phyloP scores from a whole-genome alignment of 768 basidiomycete genomes.

The Daedalea quercina region DNA sequence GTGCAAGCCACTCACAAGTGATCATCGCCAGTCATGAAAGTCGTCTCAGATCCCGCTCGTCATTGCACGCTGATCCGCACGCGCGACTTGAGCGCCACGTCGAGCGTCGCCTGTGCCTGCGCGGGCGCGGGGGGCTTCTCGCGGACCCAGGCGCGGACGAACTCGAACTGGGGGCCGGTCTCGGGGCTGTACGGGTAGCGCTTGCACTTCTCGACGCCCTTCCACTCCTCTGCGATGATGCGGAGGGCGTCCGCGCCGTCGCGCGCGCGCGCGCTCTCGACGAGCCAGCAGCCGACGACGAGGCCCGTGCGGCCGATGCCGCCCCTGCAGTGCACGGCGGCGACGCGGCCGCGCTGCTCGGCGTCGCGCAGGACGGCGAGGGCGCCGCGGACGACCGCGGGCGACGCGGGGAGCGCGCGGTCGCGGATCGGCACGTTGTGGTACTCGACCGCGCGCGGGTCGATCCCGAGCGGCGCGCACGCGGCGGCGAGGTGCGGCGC shows the following conservation, averaged over 20 bases:
- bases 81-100: not conserved
- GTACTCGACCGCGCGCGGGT: slow-evolving; percentile 54
- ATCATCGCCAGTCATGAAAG: not conserved
- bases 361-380: slow-evolving; percentile 56
- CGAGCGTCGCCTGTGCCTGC: too few relatives aligned
- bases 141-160: slow-evolving; percentile 50
- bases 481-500: slow-evolving; percentile 45
- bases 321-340: slow-evolving; percentile 76
- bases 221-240: slow-evolving; percentile 66
- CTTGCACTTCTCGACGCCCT: slow-evolving; percentile 69
- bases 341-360: slow-evolving; percentile 47
- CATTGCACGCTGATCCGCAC: not conserved
- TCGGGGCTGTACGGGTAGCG: slow-evolving; percentile 74
- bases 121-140: not conserved
- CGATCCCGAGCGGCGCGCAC: slow-evolving; percentile 49
- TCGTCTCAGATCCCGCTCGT: not conserved
- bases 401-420: slow-evolving; percentile 55
- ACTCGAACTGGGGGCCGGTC: slow-evolving; percentile 74
- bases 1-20: not conserved
- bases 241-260: slow-evolving; percentile 59
- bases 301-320: slow-evolving; percentile 66
- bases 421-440: slow-evolving; percentile 77
- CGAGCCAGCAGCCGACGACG: slow-evolving; percentile 71
- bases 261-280: slow-evolving; percentile 54
- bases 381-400: slow-evolving; percentile 51